These are phyloP conservation scores for Fusarium poae DNA, from an alignment of 2,329 filamentous ascomycete species.

Conservation along the genomic window DNA sequence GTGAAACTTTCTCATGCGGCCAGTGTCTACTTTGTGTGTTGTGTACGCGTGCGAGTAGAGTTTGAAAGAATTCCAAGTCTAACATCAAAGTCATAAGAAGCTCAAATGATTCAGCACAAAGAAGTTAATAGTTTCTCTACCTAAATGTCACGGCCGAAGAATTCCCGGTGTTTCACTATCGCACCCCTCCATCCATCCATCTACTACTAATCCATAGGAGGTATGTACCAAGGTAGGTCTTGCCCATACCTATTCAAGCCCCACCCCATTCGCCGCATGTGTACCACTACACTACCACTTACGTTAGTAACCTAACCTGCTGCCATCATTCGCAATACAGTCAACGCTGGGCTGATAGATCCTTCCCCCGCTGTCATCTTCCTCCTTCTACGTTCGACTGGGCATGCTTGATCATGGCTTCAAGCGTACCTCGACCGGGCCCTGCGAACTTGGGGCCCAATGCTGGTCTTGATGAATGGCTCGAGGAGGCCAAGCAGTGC, in stretches of 20 bases:
- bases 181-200: constrained; percentile 47
- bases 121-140: background rate
- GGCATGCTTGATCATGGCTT: constrained; percentile 55
- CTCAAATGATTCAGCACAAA: background rate
- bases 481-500: constrained; percentile 95
- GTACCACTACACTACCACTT: constrained; percentile 34
- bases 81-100: background rate
- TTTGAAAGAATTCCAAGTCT: background rate
- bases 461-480: constrained; percentile 93
- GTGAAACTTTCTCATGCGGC: constrained; percentile 36
- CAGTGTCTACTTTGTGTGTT: constrained; percentile 1
- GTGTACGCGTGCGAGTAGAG: background rate
- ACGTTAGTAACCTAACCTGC: constrained; percentile 1
- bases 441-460: constrained; percentile 86
- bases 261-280: constrained; percentile 48
- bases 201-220: no score
- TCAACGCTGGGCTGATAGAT: constrained; percentile 44
- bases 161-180: constrained; percentile 50
- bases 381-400: constrained; percentile 43
- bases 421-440: constrained; percentile 83
- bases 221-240: no score
- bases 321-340: constrained; percentile 38
- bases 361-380: constrained; percentile 34
- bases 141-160: constrained; percentile 43
- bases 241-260: constrained; percentile 33